Percentiles rank a stretch among this genome's conserved stretches.
phyloP scores from a whole-genome alignment of 2,329 filamentous ascomycete species.

The Penicillium sp. region DNA sequence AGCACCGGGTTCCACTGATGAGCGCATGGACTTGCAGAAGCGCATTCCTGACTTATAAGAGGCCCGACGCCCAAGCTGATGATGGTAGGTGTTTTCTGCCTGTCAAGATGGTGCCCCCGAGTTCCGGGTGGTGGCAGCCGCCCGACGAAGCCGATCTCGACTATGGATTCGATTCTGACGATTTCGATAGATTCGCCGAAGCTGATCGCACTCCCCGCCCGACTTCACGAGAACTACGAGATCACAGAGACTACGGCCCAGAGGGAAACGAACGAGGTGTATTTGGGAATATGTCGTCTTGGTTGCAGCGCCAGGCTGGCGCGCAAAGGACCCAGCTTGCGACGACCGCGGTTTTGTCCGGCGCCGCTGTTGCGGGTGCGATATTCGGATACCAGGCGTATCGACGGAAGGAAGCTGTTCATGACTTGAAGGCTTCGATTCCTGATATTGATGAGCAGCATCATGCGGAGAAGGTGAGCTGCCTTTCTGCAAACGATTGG shows the following conservation, averaged over 20 bases:
- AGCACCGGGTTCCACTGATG: slow-evolving; percentile 18
- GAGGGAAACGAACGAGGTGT: slow-evolving; percentile 11
- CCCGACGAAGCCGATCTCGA: slow-evolving; percentile 21
- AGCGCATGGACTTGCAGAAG: slow-evolving; percentile 19
- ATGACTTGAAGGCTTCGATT: slow-evolving; percentile 59
- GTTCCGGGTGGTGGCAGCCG: slow-evolving; percentile 19
- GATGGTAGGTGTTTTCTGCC: slow-evolving; percentile 9
- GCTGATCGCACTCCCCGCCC: slow-evolving; percentile 10
- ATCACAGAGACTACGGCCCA: neutral
- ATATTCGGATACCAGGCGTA: slow-evolving; percentile 57
- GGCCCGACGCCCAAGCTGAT: slow-evolving; percentile 3
- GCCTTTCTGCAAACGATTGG: neutral
- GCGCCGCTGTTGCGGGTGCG: slow-evolving; percentile 45
- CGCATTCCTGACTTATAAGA: slow-evolving; percentile 13
- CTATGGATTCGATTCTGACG: slow-evolving; percentile 28
- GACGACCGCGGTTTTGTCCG: slow-evolving; percentile 42
- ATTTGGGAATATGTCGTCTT: slow-evolving; percentile 38
- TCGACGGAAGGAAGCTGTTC: slow-evolving; percentile 51
- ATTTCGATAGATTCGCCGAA: slow-evolving; percentile 20
- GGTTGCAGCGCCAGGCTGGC: slow-evolving; percentile 41
- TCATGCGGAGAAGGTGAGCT: slow-evolving; percentile 47
- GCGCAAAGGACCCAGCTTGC: slow-evolving; percentile 43
- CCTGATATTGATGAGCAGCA: slow-evolving; percentile 52
- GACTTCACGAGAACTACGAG: slow-evolving; percentile 6
- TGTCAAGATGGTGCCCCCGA: slow-evolving; percentile 11